Evolutionary conservation across 2,329 filamentous ascomycete species (phyloP).

Genomic region (Stagonosporopsis rhizophila): DNA sequence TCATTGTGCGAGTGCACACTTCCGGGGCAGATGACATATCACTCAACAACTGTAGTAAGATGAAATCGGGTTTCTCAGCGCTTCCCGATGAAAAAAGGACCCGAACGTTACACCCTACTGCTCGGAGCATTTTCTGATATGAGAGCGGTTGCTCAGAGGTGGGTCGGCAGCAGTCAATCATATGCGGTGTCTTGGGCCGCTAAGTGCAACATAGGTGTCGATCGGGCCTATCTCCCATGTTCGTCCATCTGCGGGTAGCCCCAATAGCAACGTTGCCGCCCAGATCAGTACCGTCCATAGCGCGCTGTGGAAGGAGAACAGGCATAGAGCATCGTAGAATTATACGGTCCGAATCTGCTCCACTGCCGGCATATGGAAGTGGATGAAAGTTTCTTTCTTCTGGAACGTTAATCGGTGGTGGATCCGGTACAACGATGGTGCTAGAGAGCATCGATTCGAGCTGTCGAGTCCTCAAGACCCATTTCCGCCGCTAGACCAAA

Average conservation of each 20-base stretch:
- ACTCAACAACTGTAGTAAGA: background rate
- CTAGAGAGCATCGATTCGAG: background rate
- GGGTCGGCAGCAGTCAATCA: background rate
- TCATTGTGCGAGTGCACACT: too few relatives aligned
- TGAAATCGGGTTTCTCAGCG: background rate
- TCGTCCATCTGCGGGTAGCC: background rate
- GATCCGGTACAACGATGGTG: background rate
- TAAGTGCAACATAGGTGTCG: background rate
- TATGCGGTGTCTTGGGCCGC: background rate
- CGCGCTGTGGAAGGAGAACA: background rate
- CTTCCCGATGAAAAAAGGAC: background rate
- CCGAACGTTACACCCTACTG: background rate
- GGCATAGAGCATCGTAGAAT: conserved; percentile 2
- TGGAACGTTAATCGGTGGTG: background rate
- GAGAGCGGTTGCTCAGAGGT: background rate
- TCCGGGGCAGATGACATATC: background rate
- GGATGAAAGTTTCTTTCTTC: background rate
- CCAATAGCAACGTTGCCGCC: background rate
- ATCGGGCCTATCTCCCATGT: background rate
- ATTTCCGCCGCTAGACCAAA: background rate
- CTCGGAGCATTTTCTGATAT: background rate
- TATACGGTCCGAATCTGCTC: conserved; percentile 2
- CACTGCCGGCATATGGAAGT: conserved; percentile 6
- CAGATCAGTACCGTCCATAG: background rate
- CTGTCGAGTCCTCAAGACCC: background rate